Base-by-base conservation (phyloP, 2,329 filamentous ascomycete species). In the Corniculantispora saksenae region DNA sequence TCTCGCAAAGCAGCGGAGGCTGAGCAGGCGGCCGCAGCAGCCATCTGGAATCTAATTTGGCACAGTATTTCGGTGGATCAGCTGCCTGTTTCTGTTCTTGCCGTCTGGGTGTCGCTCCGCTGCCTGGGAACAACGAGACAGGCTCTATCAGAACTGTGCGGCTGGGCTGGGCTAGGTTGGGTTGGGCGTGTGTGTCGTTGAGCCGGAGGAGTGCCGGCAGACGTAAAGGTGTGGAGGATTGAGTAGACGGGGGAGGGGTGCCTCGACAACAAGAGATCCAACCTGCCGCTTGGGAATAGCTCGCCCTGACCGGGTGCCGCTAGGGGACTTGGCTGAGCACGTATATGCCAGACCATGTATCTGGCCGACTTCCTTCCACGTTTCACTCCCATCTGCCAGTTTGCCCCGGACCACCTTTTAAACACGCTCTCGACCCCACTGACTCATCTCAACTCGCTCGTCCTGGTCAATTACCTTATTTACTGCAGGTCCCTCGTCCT, bases 401-500 rank as follows among this genome's bases (percentile, higher is more conserved):
- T 47, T 48, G 40, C 35, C 61, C 60, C 40, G 61, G 61, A 50
- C 61, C 61, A 63, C 61, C 61, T 63, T 63, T 57, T 63, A 63
- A 50, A 63, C 61, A 50, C 51, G 27, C 51, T 21, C 47, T 57
- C 27, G 47, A 63, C 61, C 61, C 61, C 61, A 63, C 61, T 50
- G 53, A 63, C 61, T 63, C 61, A 63, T 63, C 61, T 63, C 61
- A 63, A 63, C 51, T 56, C 61, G 27, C n/a, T 47, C 53, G 27
- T 50, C 51, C 60, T 63, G 50, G 53, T 47, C 40, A 57, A 50
- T 47, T 51, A 63, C 61, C 45, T 62, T 63, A 63, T 63, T 56
- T 63, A 57, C 43, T 43, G 53, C 61, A 12, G 43, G 40, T 29
- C 61, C 61, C 61, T 62, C 60, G 38, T 47, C 48, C 43, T 43